Evolutionary conservation across 495 filamentous ascomycete species (phyloP).

Genomic region (Bacidia gigantensis): DNA sequence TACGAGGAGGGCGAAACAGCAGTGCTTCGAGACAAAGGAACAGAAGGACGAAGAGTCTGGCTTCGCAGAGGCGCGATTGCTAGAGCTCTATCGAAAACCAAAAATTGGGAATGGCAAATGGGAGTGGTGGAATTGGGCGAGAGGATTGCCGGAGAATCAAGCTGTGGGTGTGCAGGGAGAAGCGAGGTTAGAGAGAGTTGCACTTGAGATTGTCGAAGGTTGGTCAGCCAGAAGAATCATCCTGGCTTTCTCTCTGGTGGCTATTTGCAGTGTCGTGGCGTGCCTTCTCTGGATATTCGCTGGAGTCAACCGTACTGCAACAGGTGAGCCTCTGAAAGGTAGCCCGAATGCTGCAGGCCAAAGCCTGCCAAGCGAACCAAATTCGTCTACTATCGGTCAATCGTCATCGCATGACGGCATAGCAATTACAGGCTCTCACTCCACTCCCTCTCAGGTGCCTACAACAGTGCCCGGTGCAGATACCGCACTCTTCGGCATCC

Average conservation of each 20-base stretch:
- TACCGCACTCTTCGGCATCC: background rate
- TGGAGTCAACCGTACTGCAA: slow-evolving; percentile 1
- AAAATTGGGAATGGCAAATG: background rate
- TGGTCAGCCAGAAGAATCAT: slow-evolving; percentile 11
- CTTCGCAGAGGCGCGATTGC: slow-evolving; percentile 6
- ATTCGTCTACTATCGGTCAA: background rate
- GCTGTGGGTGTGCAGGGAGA: background rate
- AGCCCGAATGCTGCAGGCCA: background rate
- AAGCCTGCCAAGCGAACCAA: background rate
- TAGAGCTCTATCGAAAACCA: slow-evolving; percentile 11
- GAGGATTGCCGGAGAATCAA: slow-evolving; percentile 6
- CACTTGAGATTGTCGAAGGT: slow-evolving; percentile 15
- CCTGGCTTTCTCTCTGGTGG: slow-evolving; percentile 3
- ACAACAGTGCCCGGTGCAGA: background rate
- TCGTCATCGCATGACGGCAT: background rate
- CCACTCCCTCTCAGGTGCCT: background rate
- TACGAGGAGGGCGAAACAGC: slow-evolving; percentile 1
- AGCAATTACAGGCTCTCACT: background rate
- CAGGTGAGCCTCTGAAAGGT: background rate
- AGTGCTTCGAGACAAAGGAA: background rate
- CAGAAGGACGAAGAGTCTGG: background rate
- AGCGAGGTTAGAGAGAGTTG: slow-evolving; percentile 4
- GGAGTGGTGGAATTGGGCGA: slow-evolving; percentile 12
- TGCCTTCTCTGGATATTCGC: slow-evolving; percentile 16
- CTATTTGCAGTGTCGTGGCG: slow-evolving; percentile 6